Base-by-base conservation (phyloP, 495 filamentous ascomycete genomes). In the Letharia columbiana region DNA sequence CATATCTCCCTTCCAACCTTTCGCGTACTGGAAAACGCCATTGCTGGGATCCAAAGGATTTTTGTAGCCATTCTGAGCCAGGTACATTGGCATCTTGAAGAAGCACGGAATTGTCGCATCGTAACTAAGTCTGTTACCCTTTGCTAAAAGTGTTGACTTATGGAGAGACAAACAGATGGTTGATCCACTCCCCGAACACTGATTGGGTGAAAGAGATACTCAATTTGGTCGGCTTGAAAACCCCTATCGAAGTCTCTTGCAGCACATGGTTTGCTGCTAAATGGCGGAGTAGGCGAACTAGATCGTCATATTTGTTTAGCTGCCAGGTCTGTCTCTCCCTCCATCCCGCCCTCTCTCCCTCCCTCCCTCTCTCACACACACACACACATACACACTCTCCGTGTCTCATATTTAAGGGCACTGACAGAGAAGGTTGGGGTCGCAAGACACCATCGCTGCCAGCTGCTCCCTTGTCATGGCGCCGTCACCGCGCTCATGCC, bases 1-100 rank as follows among this genome's bases (percentile, higher is more conserved):
- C 50, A 39, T 28, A 47, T 68, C 42, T n/a, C 54, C 52, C 62
- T 41, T 60, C 11, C 35, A 65, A 37, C 33, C n/a, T 61, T 68
- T 65, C 28, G 72, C 76, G 45, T 76, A 73, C 54, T 81, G 79
- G 57, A 78, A 74, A 1, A 77, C 73, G 15, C 78, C 76, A 61
- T 79, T 72, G 18, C 58, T 40, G 9, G 73, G 73, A 49, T 76
- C 66, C 1, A 66, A 57, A 7, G 75, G 75, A 42, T 62, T 71
- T 13, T 41, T 63, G 41, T 75, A 71, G 7, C 67, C 67, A 7
- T 63, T 62, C 64, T 75, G 67, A n/a, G 49, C 33, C 45, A 77
- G 67, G 37, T 63, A 77, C 44, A 12, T n/a, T 23, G 66, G 66
- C 8, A 56, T 47, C 20, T 18, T 63, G 60, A 42, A 40, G 33